A percentile compares a stretch with the other conserved stretches of the same genome.
Conservation (phyloP, 495 filamentous ascomycete species). For the Mytilinidion resinicola region DNA sequence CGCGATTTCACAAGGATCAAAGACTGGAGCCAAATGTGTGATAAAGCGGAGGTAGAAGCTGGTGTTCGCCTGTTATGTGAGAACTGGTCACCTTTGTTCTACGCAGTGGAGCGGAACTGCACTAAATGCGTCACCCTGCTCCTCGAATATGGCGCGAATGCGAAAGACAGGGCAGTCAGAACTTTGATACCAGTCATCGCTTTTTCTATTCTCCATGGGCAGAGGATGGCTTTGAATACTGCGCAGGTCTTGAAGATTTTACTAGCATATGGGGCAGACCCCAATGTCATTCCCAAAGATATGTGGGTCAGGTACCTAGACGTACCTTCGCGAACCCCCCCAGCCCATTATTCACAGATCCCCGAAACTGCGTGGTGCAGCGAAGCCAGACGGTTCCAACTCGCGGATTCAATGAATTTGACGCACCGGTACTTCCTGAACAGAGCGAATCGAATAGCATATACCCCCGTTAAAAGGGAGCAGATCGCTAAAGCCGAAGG, state of each 20-base stretch:
- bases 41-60: too few relatives aligned
- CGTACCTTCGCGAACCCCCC: not conserved
- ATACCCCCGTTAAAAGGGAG: conserved; percentile 29
- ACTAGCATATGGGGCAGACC: conserved; percentile 2
- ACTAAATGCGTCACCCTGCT: not conserved
- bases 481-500: conserved; percentile 35
- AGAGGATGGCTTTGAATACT: not conserved
- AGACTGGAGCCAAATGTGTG: too few relatives aligned
- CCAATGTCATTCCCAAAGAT: not conserved
- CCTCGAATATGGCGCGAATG: not conserved
- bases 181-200: conserved; percentile 6
- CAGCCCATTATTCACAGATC: not conserved
- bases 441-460: conserved; percentile 28
- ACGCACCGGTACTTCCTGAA: conserved; percentile 44
- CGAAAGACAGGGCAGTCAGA: not conserved
- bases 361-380: not conserved
- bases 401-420: conserved; percentile 33
- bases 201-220: conserved; percentile 5
- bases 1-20: too few relatives aligned
- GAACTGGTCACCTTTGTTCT: too few relatives aligned
- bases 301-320: conserved; percentile 5
- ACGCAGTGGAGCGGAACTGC: conserved; percentile 6
- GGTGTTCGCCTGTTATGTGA: too few relatives aligned
- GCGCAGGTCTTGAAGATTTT: conserved; percentile 5
- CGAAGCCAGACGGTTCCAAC: not conserved